Conservation (phyloP, 108 stramenopile species). For the Nannochloropsis granulata region DNA sequence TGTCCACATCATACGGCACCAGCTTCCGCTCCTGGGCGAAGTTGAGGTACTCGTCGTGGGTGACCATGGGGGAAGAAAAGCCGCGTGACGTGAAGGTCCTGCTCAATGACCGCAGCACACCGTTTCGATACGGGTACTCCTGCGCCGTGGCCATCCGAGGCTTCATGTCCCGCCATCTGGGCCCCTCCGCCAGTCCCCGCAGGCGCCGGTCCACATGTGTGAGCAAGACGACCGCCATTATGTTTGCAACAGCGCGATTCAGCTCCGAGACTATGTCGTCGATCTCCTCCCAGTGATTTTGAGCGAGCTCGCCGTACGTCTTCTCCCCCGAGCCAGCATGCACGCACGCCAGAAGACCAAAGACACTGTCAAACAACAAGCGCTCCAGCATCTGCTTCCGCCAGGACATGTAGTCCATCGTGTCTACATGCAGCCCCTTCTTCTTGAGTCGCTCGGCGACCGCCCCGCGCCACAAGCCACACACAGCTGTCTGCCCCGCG, state of each 20-base stretch:
- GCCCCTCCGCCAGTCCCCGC: not conserved
- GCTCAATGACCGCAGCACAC: not conserved
- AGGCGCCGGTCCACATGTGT: not conserved
- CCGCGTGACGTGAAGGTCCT: not conserved
- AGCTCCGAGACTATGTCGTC: not conserved
- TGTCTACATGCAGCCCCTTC: not conserved
- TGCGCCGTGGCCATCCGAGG: not conserved
- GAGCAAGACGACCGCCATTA: not conserved
- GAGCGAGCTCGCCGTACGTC: not conserved
- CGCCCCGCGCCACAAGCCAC: conserved; percentile 22
- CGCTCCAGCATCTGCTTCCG: conserved; percentile 22
- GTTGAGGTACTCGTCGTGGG: not conserved
- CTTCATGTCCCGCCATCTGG: not conserved
- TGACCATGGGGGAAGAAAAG: not conserved
- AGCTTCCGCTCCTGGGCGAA: not conserved
- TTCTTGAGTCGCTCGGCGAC: conserved; percentile 3
- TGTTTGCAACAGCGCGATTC: not conserved
- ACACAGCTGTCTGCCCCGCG: conserved; percentile 8
- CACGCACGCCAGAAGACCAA: conserved; percentile 8
- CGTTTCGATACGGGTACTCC: not conserved
- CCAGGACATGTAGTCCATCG: conserved; percentile 16
- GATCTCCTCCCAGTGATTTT: not conserved
- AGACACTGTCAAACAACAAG: conserved; percentile 6
- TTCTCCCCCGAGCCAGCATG: not conserved
- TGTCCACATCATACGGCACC: not conserved